Conservation (phyloP, 306 rosid species). For the Hippophae tibetana region DNA sequence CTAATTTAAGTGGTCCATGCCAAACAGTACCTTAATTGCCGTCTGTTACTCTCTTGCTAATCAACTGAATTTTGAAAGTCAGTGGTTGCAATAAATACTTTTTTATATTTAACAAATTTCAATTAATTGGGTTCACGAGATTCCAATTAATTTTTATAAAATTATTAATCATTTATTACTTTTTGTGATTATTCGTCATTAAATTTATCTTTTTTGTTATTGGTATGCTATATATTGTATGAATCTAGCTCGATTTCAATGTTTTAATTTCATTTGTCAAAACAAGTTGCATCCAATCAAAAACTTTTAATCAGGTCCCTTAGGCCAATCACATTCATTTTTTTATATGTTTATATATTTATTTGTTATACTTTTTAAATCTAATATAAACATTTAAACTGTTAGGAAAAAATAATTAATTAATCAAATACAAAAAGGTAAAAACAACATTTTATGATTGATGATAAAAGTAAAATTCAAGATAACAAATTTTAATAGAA, state of each 20-base stretch:
- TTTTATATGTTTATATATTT: no score
- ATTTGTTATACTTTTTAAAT: no score
- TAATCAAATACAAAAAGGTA: no score
- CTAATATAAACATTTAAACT: no score
- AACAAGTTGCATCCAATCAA: no score
- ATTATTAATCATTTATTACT: constrained; percentile 2
- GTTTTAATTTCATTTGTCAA: no score
- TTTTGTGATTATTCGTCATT: neutral
- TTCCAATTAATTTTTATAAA: constrained; percentile 8
- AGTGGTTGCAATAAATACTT: neutral
- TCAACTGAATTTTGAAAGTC: constrained; percentile 20
- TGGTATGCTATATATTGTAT: neutral
- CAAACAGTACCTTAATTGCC: constrained; percentile 26
- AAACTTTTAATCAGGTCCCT: no score
- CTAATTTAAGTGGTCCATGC: constrained; percentile 29
- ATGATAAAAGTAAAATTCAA: no score
- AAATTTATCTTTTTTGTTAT: neutral
- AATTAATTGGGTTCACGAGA: constrained; percentile 18
- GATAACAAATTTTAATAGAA: no score
- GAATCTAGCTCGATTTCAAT: neutral
- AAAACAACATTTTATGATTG: no score
- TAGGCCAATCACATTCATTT: no score
- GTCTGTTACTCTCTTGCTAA: constrained; percentile 5
- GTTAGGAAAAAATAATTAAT: no score
- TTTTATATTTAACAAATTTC: neutral